Evolutionary conservation across 352 stramenopile species (phyloP).

Genomic region (Phytophthora fragariae): DNA sequence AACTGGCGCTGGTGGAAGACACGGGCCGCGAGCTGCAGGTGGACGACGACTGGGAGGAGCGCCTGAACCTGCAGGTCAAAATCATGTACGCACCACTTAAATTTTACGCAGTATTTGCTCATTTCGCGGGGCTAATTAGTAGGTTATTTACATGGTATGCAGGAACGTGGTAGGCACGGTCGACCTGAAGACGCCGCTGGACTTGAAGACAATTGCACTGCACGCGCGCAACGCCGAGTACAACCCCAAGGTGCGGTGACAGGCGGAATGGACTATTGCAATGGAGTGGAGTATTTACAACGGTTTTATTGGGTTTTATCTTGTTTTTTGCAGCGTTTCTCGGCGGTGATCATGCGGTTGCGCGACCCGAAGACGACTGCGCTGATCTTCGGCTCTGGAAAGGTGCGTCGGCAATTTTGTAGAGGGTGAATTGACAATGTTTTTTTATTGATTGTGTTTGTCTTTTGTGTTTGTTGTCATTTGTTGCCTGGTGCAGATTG

Average conservation of each 20-base stretch:
- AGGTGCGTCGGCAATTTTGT: constrained; percentile 49
- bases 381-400: constrained; percentile 98
- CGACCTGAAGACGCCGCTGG: constrained; percentile 94
- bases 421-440: too few species aligned
- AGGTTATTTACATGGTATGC: constrained; percentile 4
- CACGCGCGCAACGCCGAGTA: constrained; percentile 99
- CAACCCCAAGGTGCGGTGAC: constrained; percentile 94
- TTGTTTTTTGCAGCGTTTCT: constrained; percentile 84
- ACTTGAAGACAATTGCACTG: constrained; percentile 97
- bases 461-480: not conserved
- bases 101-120: too few species aligned
- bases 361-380: constrained; percentile 97
- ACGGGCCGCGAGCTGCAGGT: constrained; percentile 54
- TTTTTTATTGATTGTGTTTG: not conserved
- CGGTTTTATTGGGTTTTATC: not conserved
- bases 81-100: constrained; percentile 61
- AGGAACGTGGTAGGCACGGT: constrained; percentile 96
- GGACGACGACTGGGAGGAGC: constrained; percentile 84
- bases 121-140: not conserved
- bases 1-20: constrained; percentile 70
- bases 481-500: constrained; percentile 56
- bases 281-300: not conserved
- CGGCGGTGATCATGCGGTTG: constrained; percentile 96
- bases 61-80: constrained; percentile 82
- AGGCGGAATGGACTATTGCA: not conserved